These are phyloP conservation scores for Pezicula rhizophila DNA, from an alignment of 2,329 filamentous ascomycete genomes.

Conservation along the genomic window DNA sequence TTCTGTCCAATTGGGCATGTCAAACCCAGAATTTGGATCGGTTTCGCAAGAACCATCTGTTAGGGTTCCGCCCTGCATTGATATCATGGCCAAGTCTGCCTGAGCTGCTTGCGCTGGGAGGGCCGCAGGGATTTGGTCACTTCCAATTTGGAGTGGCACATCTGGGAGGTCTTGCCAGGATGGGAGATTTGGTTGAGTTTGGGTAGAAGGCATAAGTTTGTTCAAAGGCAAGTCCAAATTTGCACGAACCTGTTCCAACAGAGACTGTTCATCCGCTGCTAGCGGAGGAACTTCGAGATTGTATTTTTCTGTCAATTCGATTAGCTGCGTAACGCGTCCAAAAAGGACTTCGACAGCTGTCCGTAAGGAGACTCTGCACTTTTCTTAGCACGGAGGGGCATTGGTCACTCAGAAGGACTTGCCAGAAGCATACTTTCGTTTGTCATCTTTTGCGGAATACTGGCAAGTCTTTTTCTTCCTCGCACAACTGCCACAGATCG, in stretches of 20 bases:
- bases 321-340: slow-evolving; percentile 17
- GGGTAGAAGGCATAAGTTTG: not conserved
- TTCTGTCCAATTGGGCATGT: not conserved
- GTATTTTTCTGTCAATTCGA: slow-evolving; percentile 13
- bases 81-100: not conserved
- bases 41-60: not conserved
- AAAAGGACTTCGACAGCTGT: slow-evolving; percentile 21
- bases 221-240: not conserved
- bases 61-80: not conserved
- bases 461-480: slow-evolving; percentile 19
- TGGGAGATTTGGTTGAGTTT: not conserved
- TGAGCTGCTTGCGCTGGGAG: not conserved
- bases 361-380: slow-evolving; percentile 18
- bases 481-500: slow-evolving; percentile 17
- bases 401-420: not conserved
- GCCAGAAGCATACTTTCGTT: slow-evolving; percentile 21
- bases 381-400: not conserved
- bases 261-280: not conserved
- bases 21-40: not conserved
- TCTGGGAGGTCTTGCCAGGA: not conserved
- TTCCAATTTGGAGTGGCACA: not conserved
- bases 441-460: slow-evolving; percentile 24
- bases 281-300: not conserved
- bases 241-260: not conserved
- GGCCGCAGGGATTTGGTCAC: not conserved